A percentile compares a stretch with the other conserved stretches of the same genome.
Conservation (phyloP, 371 early-diverging fungal genomes). For the Coemansia sp. region DNA sequence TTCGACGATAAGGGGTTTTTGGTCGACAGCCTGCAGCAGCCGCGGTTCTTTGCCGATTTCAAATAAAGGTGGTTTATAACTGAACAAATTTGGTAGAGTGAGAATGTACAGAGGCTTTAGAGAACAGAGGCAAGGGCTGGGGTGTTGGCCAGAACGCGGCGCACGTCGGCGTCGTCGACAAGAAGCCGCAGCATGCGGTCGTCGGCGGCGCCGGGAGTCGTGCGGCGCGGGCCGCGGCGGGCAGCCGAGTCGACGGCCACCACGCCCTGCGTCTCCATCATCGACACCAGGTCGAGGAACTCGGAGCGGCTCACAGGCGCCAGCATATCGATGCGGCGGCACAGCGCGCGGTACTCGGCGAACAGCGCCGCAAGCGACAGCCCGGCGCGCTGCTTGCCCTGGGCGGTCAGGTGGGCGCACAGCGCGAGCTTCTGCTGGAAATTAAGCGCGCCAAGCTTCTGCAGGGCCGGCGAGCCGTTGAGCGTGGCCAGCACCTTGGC, state of each 20-base stretch:
- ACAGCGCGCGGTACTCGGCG: slow-evolving; percentile 59
- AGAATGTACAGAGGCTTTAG: slow-evolving; percentile 1
- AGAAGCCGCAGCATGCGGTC: slow-evolving; percentile 42
- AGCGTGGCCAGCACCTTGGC: slow-evolving; percentile 66
- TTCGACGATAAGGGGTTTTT: slow-evolving; percentile 66
- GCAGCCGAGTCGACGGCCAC: slow-evolving; percentile 53
- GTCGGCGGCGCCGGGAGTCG: slow-evolving; percentile 40
- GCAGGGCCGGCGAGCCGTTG: slow-evolving; percentile 63
- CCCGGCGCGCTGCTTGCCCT: slow-evolving; percentile 9
- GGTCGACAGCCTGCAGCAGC: slow-evolving; percentile 52
- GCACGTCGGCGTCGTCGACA: slow-evolving; percentile 47
- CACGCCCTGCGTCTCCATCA: slow-evolving; percentile 74
- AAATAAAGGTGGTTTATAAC: slow-evolving; percentile 7
- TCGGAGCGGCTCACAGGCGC: slow-evolving; percentile 74
- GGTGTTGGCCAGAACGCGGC: slow-evolving; percentile 30
- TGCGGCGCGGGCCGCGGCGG: slow-evolving; percentile 39
- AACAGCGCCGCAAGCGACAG: slow-evolving; percentile 55
- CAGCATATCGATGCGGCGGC: slow-evolving; percentile 55
- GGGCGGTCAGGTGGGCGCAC: slow-evolving; percentile 11
- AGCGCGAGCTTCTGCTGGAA: slow-evolving; percentile 82
- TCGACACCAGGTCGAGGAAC: slow-evolving; percentile 69
- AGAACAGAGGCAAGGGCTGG: slow-evolving; percentile 34
- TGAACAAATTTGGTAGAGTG: not conserved
- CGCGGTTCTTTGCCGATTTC: slow-evolving; percentile 57
- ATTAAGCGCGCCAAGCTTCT: slow-evolving; percentile 66